Conservation (phyloP, 2,329 filamentous ascomycete species). For the Blumeria graminis region DNA sequence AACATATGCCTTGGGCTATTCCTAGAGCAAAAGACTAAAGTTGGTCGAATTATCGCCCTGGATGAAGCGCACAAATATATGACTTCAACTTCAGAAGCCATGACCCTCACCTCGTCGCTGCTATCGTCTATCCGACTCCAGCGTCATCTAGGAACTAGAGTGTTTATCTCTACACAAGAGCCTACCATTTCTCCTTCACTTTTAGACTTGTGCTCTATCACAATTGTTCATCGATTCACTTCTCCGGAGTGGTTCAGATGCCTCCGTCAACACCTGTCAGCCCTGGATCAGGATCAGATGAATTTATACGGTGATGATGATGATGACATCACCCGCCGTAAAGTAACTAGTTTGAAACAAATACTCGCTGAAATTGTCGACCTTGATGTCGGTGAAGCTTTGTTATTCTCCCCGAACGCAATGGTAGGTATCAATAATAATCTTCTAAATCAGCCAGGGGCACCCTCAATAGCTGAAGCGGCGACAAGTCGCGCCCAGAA, state of each 20-base stretch:
- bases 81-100: conserved; percentile 28
- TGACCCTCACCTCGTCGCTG: conserved; percentile 34
- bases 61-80: conserved; percentile 67
- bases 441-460: neutral
- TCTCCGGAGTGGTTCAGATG: conserved; percentile 31
- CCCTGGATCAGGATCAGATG: conserved; percentile 12
- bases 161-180: conserved; percentile 56
- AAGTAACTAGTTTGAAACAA: neutral
- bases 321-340: neutral
- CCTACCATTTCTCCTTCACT: conserved; percentile 44
- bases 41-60: conserved; percentile 40
- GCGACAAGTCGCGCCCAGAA: neutral
- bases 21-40: conserved; percentile 22
- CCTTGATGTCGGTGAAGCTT: conserved; percentile 23
- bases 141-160: conserved; percentile 39
- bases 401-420: conserved; percentile 23
- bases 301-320: conserved; percentile 5
- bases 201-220: conserved; percentile 45
- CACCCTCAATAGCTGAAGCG: neutral
- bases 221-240: conserved; percentile 47
- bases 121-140: conserved; percentile 42
- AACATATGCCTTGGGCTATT: conserved; percentile 46
- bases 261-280: conserved; percentile 23
- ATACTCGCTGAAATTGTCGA: conserved; percentile 18
- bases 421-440: conserved; percentile 13